These are phyloP conservation scores for Solanum stenotomum DNA, from an alignment of 257 asterid species.

Conservation along the genomic window DNA sequence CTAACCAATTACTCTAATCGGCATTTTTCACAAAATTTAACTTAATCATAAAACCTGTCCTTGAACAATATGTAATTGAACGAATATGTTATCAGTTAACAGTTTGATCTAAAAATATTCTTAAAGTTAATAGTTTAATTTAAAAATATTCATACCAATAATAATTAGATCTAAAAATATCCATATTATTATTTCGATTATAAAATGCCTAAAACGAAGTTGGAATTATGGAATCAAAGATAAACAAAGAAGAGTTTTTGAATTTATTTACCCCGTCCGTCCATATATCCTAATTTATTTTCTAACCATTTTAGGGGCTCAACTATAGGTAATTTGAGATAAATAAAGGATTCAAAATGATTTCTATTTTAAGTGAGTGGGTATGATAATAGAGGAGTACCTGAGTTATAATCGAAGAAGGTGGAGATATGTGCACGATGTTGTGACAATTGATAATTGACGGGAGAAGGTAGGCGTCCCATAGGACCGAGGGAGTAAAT, in stretches of 20 bases:
- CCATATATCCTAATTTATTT: not conserved
- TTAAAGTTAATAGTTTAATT: too few species aligned
- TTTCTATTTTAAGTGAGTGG: too few species aligned
- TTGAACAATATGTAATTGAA: too few species aligned
- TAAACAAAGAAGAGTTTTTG: not conserved
- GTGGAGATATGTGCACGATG: conserved; percentile 38
- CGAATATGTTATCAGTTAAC: too few species aligned
- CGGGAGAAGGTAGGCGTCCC: conserved; percentile 25
- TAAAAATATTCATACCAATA: too few species aligned
- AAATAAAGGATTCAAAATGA: too few species aligned
- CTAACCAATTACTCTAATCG: not conserved
- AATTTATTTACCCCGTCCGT: not conserved
- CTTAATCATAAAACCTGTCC: not conserved
- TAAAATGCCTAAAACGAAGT: not conserved
- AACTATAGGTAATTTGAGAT: too few species aligned
- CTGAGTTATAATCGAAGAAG: conserved; percentile 48
- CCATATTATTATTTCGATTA: too few species aligned
- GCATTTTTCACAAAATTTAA: not conserved
- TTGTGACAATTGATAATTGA: conserved; percentile 21
- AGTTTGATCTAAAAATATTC: too few species aligned
- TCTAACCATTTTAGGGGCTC: too few species aligned
- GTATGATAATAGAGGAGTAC: not conserved
- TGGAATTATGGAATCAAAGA: not conserved
- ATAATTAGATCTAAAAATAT: too few species aligned
- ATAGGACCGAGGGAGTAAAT: conserved; percentile 55